These are phyloP conservation scores for Xerocomellus intermedius DNA, from an alignment of 768 basidiomycete species.

Conservation along the genomic window DNA sequence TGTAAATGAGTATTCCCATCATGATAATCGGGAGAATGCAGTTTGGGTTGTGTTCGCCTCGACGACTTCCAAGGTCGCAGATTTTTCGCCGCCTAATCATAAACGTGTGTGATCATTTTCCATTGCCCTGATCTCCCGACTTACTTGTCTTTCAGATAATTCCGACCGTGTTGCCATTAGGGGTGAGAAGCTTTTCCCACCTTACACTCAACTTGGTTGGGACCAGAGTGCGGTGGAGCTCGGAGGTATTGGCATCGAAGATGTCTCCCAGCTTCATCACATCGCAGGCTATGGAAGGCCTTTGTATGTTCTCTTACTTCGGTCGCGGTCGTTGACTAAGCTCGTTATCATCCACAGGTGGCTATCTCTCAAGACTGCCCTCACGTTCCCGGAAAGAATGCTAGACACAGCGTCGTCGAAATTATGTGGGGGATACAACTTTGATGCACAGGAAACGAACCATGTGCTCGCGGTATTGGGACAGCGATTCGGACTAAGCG, in stretches of 20 bases:
- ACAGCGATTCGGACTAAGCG: conserved; percentile 3
- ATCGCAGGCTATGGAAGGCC: conserved; percentile 1
- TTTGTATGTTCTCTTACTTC: background rate
- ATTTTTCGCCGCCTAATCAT: conserved; percentile 6
- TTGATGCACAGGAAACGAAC: background rate
- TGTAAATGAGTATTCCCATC: conserved; percentile 6
- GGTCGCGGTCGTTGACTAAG: background rate
- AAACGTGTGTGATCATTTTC: background rate
- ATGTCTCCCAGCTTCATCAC: background rate
- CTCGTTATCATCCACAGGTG: background rate
- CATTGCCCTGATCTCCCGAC: too few species aligned
- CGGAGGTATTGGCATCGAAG: background rate
- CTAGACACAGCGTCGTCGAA: background rate
- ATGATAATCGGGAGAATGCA: background rate
- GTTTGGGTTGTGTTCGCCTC: conserved; percentile 20
- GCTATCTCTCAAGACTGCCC: conserved; percentile 1
- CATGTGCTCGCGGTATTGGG: conserved; percentile 3
- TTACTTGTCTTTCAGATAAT: conserved; percentile 1
- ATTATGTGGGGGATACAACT: background rate
- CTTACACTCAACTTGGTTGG: conserved; percentile 16
- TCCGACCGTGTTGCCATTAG: background rate
- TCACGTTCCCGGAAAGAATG: background rate
- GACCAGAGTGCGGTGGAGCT: conserved; percentile 8
- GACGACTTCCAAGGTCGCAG: conserved; percentile 7
- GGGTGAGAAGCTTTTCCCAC: background rate